Conservation (phyloP, 2,329 filamentous ascomycete genomes). For the Sclerotinia minor region DNA sequence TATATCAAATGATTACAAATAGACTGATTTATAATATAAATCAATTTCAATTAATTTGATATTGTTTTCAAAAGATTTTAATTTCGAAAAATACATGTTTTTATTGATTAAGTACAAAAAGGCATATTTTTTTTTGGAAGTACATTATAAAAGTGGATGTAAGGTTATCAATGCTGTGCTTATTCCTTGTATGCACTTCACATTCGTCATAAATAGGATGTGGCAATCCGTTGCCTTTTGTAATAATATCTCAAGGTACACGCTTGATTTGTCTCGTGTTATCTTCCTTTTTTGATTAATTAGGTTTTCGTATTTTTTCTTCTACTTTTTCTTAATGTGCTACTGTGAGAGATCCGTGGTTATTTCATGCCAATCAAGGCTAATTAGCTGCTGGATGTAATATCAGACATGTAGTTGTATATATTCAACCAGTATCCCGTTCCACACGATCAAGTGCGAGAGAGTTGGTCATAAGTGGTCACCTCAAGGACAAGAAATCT, state of each 20-base stretch:
- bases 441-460: background rate
- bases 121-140: too few species aligned
- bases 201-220: background rate
- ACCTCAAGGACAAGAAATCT: background rate
- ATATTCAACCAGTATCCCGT: background rate
- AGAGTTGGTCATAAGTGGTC: background rate
- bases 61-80: too few species aligned
- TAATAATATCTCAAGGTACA: background rate
- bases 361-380: background rate
- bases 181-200: background rate
- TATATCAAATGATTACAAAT: too few species aligned
- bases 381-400: background rate
- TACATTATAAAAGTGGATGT: too few species aligned
- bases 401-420: background rate
- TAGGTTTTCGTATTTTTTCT: background rate
- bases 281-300: background rate
- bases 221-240: background rate
- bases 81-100: too few species aligned
- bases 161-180: background rate
- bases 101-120: too few species aligned
- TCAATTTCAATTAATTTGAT: too few species aligned
- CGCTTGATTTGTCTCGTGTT: background rate
- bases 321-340: background rate
- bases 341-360: background rate
- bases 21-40: too few species aligned